A percentile compares a stretch with the other conserved stretches of the same genome.
phyloP scores from a whole-genome alignment of 2,329 filamentous ascomycete species.

The Ceratocystis destructans region DNA sequence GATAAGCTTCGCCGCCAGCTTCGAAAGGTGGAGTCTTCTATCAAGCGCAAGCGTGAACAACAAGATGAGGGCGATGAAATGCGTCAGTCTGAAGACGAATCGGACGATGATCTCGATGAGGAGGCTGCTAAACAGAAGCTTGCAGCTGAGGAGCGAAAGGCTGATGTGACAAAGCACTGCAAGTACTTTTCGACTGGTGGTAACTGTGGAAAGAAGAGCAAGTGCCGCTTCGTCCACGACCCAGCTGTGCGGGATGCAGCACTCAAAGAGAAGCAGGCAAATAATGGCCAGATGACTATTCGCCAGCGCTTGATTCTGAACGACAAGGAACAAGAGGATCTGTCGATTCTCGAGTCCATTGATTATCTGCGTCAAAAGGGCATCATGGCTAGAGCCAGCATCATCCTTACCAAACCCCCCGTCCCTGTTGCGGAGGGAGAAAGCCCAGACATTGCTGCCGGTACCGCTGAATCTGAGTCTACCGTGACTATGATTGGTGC shows the following conservation, averaged over 20 bases:
- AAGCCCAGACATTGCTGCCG: not conserved
- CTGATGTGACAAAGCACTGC: slow-evolving; percentile 52
- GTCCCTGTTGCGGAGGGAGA: not conserved
- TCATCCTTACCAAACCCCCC: slow-evolving; percentile 18
- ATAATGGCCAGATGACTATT: slow-evolving; percentile 51
- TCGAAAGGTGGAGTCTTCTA: slow-evolving; percentile 55
- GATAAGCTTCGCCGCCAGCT: slow-evolving; percentile 51
- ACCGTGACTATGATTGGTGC: not conserved
- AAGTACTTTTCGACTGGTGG: slow-evolving; percentile 58
- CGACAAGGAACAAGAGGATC: slow-evolving; percentile 54
- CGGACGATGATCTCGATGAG: slow-evolving; percentile 43
- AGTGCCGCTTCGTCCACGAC: slow-evolving; percentile 60
- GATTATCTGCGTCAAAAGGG: slow-evolving; percentile 50
- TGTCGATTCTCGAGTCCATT: slow-evolving; percentile 51
- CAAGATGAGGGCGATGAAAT: slow-evolving; percentile 55
- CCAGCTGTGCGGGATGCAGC: slow-evolving; percentile 48
- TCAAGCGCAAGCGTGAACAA: slow-evolving; percentile 54
- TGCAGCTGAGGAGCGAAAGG: slow-evolving; percentile 32
- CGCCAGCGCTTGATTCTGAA: slow-evolving; percentile 52
- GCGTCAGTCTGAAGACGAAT: slow-evolving; percentile 36
- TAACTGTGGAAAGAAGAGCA: slow-evolving; percentile 58
- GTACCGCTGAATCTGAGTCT: slow-evolving; percentile 10
- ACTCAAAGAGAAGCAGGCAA: slow-evolving; percentile 48
- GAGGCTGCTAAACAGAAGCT: slow-evolving; percentile 25
- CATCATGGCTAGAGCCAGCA: slow-evolving; percentile 30